Conservation (phyloP, 139 green algal species). For the Chlamydomonas eustigma region DNA sequence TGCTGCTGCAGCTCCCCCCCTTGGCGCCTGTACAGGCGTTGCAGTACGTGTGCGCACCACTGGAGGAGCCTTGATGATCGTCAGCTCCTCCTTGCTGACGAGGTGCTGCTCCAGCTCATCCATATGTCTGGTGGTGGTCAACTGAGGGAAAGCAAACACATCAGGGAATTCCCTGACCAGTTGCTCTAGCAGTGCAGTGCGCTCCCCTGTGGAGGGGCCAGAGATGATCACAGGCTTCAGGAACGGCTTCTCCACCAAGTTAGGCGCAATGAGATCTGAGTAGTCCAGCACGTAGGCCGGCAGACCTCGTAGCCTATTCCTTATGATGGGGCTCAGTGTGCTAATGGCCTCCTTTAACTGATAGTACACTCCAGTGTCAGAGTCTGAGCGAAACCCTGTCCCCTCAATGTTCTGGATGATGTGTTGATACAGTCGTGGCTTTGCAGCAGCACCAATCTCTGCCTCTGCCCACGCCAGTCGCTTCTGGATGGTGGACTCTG, state of each 20-base stretch:
- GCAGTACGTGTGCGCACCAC: not conserved
- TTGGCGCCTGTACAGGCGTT: not conserved
- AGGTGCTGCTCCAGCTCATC: slow-evolving; percentile 17
- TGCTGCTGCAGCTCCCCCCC: not conserved
- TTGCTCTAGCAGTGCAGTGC: slow-evolving; percentile 39
- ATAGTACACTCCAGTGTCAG: slow-evolving; percentile 22
- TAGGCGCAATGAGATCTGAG: slow-evolving; percentile 72
- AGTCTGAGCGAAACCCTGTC: slow-evolving; percentile 1
- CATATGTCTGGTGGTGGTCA: not conserved
- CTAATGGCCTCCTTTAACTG: slow-evolving; percentile 64
- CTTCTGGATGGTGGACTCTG: slow-evolving; percentile 47
- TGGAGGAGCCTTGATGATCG: not conserved
- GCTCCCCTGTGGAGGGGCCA: slow-evolving; percentile 34
- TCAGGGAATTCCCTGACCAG: slow-evolving; percentile 70
- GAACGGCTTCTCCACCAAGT: slow-evolving; percentile 70
- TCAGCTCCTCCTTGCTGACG: slow-evolving; percentile 5
- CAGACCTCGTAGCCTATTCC: slow-evolving; percentile 65
- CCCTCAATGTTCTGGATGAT: slow-evolving; percentile 29
- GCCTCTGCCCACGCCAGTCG: slow-evolving; percentile 39
- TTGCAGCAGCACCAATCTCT: slow-evolving; percentile 22
- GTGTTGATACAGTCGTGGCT: slow-evolving; percentile 35
- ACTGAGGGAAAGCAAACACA: slow-evolving; percentile 59
- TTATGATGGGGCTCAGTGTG: slow-evolving; percentile 64
- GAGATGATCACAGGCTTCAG: slow-evolving; percentile 53
- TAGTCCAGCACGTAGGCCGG: slow-evolving; percentile 79